Conservation (phyloP, 2,329 filamentous ascomycete genomes). For the Lizonia empirigonia region DNA sequence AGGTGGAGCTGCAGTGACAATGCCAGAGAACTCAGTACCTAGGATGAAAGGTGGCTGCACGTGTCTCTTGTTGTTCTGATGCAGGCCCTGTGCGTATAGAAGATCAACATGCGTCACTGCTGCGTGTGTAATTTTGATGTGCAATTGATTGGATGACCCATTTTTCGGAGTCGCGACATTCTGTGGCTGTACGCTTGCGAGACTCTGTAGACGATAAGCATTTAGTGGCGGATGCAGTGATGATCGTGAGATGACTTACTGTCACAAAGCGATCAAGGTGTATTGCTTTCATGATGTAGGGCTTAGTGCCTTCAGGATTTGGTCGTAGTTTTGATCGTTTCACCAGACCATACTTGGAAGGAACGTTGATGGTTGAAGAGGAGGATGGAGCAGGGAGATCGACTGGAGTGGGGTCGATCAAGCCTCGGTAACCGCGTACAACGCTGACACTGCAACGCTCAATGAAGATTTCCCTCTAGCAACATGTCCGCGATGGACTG, state of each 20-base stretch:
- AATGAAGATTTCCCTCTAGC: neutral
- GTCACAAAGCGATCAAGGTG: slow-evolving; percentile 21
- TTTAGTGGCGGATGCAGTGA: neutral
- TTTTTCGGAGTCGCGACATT: too few species aligned
- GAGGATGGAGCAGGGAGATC: slow-evolving; percentile 2
- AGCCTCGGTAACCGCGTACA: slow-evolving; percentile 13
- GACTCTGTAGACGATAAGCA: slow-evolving; percentile 23
- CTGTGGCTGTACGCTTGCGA: slow-evolving; percentile 36
- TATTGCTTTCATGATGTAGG: slow-evolving; percentile 30
- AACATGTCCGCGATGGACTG: too few species aligned
- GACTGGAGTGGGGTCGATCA: slow-evolving; percentile 5
- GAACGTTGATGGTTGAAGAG: neutral
- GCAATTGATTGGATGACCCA: slow-evolving; percentile 47
- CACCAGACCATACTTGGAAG: neutral
- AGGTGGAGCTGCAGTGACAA: slow-evolving; percentile 51
- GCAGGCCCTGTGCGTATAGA: slow-evolving; percentile 62
- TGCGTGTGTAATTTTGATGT: slow-evolving; percentile 59
- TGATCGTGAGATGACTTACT: slow-evolving; percentile 6
- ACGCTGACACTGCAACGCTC: neutral
- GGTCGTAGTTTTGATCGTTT: neutral
- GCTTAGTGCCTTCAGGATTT: neutral
- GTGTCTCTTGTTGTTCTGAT: slow-evolving; percentile 65
- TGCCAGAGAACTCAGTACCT: slow-evolving; percentile 66
- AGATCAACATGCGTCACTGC: slow-evolving; percentile 67
- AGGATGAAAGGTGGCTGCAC: slow-evolving; percentile 63